These are phyloP conservation scores for Suaeda aralocaspica DNA, from an alignment of 148 eudicot species.

Conservation along the genomic window DNA sequence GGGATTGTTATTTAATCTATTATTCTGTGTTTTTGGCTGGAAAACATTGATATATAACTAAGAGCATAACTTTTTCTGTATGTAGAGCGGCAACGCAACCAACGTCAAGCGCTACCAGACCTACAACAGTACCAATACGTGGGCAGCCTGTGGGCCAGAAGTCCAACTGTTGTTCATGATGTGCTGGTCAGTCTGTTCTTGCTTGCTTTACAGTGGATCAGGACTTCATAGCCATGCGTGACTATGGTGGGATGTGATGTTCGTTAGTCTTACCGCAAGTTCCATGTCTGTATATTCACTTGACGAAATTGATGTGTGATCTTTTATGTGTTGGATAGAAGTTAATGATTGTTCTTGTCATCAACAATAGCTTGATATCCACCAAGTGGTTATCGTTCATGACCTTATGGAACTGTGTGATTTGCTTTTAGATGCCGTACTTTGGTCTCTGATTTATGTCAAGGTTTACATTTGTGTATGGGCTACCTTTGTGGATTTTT, in stretches of 20 bases:
- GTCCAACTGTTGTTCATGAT: slow-evolving; percentile 60
- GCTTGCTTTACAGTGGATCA: slow-evolving; percentile 34
- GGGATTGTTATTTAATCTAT: neutral
- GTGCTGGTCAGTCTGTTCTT: slow-evolving; percentile 6
- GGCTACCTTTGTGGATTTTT: neutral
- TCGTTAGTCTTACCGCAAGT: slow-evolving; percentile 10
- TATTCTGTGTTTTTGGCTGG: neutral
- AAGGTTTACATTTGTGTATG: neutral
- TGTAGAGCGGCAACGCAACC: slow-evolving; percentile 75
- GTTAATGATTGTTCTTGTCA: slow-evolving; percentile 8
- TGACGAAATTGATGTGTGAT: slow-evolving; percentile 16
- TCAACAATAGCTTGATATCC: slow-evolving; percentile 14
- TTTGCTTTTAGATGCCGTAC: neutral
- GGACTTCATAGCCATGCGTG: slow-evolving; percentile 10
- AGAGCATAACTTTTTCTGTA: neutral
- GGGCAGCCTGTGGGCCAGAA: slow-evolving; percentile 76
- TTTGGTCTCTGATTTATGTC: neutral
- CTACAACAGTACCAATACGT: slow-evolving; percentile 63
- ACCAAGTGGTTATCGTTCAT: slow-evolving; percentile 8
- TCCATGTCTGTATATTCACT: slow-evolving; percentile 25
- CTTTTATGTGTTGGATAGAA: slow-evolving; percentile 21
- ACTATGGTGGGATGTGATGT: slow-evolving; percentile 16
- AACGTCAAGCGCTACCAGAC: slow-evolving; percentile 44
- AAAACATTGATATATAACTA: neutral
- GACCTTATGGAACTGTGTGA: neutral